These are phyloP conservation scores for Castanospermum australe DNA, from an alignment of 306 rosid genomes.

Conservation along the genomic window DNA sequence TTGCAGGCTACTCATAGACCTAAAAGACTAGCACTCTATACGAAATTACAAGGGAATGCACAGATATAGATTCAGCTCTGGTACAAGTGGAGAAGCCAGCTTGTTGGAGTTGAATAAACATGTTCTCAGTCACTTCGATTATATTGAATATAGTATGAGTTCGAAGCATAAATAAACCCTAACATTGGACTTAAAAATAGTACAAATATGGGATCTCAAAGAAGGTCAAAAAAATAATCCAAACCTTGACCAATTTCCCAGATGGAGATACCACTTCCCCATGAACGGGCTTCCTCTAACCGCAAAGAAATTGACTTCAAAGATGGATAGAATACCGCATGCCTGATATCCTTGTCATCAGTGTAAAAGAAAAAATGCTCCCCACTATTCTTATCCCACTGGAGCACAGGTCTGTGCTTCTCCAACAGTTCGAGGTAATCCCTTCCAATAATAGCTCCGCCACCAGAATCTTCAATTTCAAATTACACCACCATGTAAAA, in stretches of 20 bases:
- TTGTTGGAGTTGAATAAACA: no score
- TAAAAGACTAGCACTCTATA: no score
- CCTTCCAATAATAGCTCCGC: slow-evolving; percentile 77
- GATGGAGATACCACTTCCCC: slow-evolving; percentile 91
- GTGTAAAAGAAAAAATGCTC: slow-evolving; percentile 77
- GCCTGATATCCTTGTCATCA: slow-evolving; percentile 53
- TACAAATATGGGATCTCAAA: slow-evolving; percentile 27
- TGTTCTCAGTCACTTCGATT: neutral
- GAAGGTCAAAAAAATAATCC: slow-evolving; percentile 83
- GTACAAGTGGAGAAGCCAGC: no score
- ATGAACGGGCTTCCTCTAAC: slow-evolving; percentile 77
- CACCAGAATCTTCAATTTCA: slow-evolving; percentile 50
- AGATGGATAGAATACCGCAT: slow-evolving; percentile 87
- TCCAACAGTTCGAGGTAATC: slow-evolving; percentile 79
- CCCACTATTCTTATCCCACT: slow-evolving; percentile 83
- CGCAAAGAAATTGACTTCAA: slow-evolving; percentile 73
- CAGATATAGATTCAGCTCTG: no score
- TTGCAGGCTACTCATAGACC: no score
- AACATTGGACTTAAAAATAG: neutral
- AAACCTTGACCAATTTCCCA: slow-evolving; percentile 99
- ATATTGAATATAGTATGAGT: neutral
- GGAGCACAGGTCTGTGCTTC: slow-evolving; percentile 68
- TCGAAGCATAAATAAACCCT: neutral
- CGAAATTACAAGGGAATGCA: no score
- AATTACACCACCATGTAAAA: slow-evolving; percentile 15